phyloP scores from a whole-genome alignment of 768 basidiomycete genomes.

The Termitomyces sp. region DNA sequence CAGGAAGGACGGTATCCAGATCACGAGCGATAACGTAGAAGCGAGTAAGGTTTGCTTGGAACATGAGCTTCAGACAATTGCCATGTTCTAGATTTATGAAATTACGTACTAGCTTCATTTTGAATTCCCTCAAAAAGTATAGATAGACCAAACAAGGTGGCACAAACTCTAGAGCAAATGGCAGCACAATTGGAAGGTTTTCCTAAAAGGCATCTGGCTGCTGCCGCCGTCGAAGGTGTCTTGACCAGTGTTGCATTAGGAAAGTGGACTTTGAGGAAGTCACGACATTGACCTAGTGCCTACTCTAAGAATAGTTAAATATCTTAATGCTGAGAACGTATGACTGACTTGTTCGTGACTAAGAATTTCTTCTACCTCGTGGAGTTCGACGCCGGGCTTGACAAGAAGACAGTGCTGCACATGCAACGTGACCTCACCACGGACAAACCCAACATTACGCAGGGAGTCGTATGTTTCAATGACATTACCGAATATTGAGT shows the following conservation, averaged over 20 bases:
- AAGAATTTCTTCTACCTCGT: background rate
- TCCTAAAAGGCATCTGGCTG: background rate
- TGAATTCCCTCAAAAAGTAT: background rate
- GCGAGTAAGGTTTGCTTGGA: background rate
- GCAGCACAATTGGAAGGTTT: background rate
- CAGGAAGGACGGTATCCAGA: background rate
- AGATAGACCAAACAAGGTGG: background rate
- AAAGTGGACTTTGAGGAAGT: background rate
- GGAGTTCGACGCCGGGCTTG: background rate
- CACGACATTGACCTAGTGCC: background rate
- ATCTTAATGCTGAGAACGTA: background rate
- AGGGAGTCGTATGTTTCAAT: background rate
- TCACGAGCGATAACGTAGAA: background rate
- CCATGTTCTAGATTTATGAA: background rate
- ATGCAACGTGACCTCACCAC: background rate
- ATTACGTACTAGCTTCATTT: background rate
- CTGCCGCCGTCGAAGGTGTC: background rate
- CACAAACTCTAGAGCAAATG: background rate
- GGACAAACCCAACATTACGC: background rate
- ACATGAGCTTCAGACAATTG: background rate
- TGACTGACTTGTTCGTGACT: background rate
- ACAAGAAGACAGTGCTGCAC: background rate
- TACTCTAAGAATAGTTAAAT: background rate
- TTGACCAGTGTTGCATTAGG: background rate
- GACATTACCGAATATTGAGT: background rate